Evolutionary conservation across 306 rosid genomes (phyloP), one percentile per base, ranked within the genome.

Genomic region (Cajanus cajan): DNA sequence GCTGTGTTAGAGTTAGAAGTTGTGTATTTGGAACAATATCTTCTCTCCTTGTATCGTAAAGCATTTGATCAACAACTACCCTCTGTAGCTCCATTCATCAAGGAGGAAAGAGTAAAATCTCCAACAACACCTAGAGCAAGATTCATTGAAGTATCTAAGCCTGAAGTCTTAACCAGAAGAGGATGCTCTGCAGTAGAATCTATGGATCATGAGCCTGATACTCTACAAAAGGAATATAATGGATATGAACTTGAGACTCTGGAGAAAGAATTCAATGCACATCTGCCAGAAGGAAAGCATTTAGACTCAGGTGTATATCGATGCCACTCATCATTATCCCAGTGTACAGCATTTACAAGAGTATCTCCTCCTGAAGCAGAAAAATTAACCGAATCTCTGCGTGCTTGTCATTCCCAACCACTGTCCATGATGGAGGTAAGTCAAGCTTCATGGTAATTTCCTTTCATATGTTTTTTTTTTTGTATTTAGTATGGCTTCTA

Each of bases 1-100:
- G 94, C 98, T 1, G 89, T 95, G 14, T 66, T 95, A 74, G 99
- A 95, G 83, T 84, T 91, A 82, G 98, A 95, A 89, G 98, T 95
- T 81, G 86, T 74, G 61, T 91, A 91, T 91, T 90, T 93, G 89
- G 99, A 95, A 77, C 98, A 93, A 31, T 89, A 90, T 83, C 99
- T 95, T 83, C 97, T 95, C 70, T 87, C 94, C 37, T 76, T 93
- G 82, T 95, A 95, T 80, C 91, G 99, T 44, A 89, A 84, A 89
- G 96, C 97, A 57, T 91, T 93, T 82, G 94, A 93, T 80, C 94
- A 82, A 54, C 91, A 90, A 82, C 4, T 71, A 45, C 73, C 89
- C 47, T 80, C 82, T 11, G 45, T 80, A 18, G 73, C 87, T 80
- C 88, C 88, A 51, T 71, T 87, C 73, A 68, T 83, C 70, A 85